Evolutionary conservation across 805 yeast species (phyloP).

Genomic region (Saccharomycodes ludwigii): DNA sequence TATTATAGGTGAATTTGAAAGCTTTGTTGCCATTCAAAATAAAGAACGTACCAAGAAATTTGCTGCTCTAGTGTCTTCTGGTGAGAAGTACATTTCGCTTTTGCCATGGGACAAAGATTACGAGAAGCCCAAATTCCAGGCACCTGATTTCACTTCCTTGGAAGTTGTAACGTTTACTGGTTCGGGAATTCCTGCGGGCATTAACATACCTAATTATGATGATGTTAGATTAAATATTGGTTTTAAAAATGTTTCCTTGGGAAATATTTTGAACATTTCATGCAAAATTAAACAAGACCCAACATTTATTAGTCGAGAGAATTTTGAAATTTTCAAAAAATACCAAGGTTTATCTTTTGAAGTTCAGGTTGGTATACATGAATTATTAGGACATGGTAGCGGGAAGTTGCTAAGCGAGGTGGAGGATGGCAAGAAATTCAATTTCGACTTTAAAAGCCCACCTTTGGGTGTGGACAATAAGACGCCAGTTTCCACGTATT

Average conservation of each 20-base stretch:
- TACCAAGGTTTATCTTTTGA: slow-evolving; percentile 77
- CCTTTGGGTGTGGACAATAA: slow-evolving; percentile 49
- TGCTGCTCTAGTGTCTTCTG: slow-evolving; percentile 52
- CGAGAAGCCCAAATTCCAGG: slow-evolving; percentile 78
- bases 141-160: slow-evolving; percentile 85
- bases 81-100: slow-evolving; percentile 47
- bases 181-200: slow-evolving; percentile 86
- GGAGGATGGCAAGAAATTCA: slow-evolving; percentile 50
- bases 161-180: slow-evolving; percentile 87
- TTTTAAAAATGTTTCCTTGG: slow-evolving; percentile 80
- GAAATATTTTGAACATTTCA: slow-evolving; percentile 70
- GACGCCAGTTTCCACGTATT: slow-evolving; percentile 56
- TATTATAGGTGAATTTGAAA: slow-evolving; percentile 89
- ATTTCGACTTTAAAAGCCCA: slow-evolving; percentile 54
- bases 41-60: slow-evolving; percentile 77
- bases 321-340: slow-evolving; percentile 48
- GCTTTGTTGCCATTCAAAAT: slow-evolving; percentile 81
- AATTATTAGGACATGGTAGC: slow-evolving; percentile 81
- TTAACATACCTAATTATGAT: slow-evolving; percentile 86
- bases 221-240: slow-evolving; percentile 77
- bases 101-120: slow-evolving; percentile 70
- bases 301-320: slow-evolving; percentile 46
- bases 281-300: slow-evolving; percentile 50
- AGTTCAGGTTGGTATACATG: slow-evolving; percentile 90
- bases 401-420: slow-evolving; percentile 64